Percentiles rank a stretch among this genome's conserved stretches.
These are phyloP conservation scores for Hypomyces rosellus DNA, from an alignment of 2,329 filamentous ascomycete genomes.

Conservation along the genomic window DNA sequence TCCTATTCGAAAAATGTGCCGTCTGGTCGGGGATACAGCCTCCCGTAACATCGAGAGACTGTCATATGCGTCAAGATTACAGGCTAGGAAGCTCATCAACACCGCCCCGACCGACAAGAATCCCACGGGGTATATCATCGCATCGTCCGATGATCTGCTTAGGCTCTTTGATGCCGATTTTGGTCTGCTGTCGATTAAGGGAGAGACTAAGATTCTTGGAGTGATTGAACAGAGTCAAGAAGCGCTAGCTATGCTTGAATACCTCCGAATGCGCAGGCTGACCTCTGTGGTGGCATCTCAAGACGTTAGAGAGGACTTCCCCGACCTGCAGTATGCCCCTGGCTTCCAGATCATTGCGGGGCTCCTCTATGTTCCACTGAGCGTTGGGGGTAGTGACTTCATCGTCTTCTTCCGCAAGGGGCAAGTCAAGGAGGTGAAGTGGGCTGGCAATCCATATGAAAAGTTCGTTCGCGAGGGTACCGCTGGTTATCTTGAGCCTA, in stretches of 20 bases:
- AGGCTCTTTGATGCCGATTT: conserved; percentile 84
- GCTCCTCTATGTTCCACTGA: conserved; percentile 74
- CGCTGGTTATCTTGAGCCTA: conserved; percentile 66
- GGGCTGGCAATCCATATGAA: conserved; percentile 82
- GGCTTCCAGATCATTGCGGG: conserved; percentile 76
- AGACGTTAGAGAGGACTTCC: conserved; percentile 70
- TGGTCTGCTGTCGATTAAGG: conserved; percentile 74
- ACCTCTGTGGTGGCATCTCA: conserved; percentile 72
- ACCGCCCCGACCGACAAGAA: conserved; percentile 75
- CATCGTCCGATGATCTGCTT: conserved; percentile 78
- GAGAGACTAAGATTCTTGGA: conserved; percentile 84
- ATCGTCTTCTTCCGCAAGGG: conserved; percentile 86
- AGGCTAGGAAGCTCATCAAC: conserved; percentile 83
- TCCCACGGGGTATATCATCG: conserved; percentile 83
- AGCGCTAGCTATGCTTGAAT: conserved; percentile 76
- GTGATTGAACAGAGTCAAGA: conserved; percentile 71
- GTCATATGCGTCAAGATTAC: conserved; percentile 76
- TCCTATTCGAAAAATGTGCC: conserved; percentile 86
- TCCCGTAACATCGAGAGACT: conserved; percentile 83
- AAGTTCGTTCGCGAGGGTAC: conserved; percentile 69
- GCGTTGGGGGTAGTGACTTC: conserved; percentile 69
- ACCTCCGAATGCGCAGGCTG: conserved; percentile 68
- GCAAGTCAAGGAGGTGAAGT: conserved; percentile 70
- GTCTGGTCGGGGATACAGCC: conserved; percentile 76
- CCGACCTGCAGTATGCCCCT: conserved; percentile 70